These are phyloP conservation scores for Knoxdaviesia proteae DNA, from an alignment of 2,329 filamentous ascomycete genomes.

Conservation along the genomic window DNA sequence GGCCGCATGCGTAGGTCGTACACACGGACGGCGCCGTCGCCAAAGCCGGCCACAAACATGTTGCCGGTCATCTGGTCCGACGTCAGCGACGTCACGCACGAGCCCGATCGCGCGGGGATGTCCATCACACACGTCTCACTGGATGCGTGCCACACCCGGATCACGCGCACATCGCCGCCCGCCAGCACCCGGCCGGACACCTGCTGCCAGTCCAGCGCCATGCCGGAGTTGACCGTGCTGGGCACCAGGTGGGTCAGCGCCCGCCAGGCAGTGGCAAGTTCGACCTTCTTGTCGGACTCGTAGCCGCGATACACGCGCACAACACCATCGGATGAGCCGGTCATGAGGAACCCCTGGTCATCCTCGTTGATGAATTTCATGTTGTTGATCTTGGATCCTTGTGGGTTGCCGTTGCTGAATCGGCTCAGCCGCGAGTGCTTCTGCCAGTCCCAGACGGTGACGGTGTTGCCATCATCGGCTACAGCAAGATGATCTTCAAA, in stretches of 20 bases:
- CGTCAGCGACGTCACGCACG: slow-evolving; percentile 86
- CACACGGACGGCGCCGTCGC: slow-evolving; percentile 81
- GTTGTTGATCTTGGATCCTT: slow-evolving; percentile 80
- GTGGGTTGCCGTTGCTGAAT: slow-evolving; percentile 88
- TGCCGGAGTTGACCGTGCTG: slow-evolving; percentile 80
- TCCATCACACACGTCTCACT: slow-evolving; percentile 85
- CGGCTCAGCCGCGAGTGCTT: slow-evolving; percentile 51
- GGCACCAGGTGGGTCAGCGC: slow-evolving; percentile 85
- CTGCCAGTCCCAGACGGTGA: slow-evolving; percentile 89
- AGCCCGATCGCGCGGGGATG: slow-evolving; percentile 83
- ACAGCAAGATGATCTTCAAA: slow-evolving; percentile 93
- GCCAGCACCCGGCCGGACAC: slow-evolving; percentile 91
- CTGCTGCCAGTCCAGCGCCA: slow-evolving; percentile 98
- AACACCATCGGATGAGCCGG: slow-evolving; percentile 84
- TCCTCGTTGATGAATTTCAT: slow-evolving; percentile 97
- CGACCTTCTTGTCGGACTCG: slow-evolving; percentile 52
- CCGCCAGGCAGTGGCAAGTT: slow-evolving; percentile 78
- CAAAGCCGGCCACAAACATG: slow-evolving; percentile 88
- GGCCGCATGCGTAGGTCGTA: slow-evolving; percentile 77
- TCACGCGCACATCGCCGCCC: slow-evolving; percentile 85
- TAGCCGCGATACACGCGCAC: slow-evolving; percentile 88
- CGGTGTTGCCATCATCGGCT: slow-evolving; percentile 77
- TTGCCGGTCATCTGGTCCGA: slow-evolving; percentile 97
- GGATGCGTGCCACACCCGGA: slow-evolving; percentile 88
- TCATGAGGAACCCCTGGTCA: slow-evolving; percentile 85